phyloP scores from a whole-genome alignment of 2,329 filamentous ascomycete genomes.

The Shiraia bambusicola region DNA sequence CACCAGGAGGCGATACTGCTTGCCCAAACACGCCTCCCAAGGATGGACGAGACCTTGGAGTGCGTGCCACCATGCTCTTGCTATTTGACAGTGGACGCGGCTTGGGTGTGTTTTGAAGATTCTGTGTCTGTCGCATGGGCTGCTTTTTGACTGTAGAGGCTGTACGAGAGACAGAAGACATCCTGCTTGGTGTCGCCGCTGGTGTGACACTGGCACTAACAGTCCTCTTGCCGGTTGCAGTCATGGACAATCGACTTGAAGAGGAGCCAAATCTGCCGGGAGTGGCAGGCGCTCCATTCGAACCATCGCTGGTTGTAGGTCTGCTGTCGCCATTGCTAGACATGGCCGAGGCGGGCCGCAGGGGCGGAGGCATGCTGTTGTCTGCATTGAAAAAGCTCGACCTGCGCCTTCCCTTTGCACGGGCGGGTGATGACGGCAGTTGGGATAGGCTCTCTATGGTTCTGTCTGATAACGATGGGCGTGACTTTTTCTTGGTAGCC shows the following conservation, averaged over 20 bases:
- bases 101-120: slow-evolving; percentile 30
- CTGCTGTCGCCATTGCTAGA: slow-evolving; percentile 51
- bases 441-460: slow-evolving; percentile 82
- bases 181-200: slow-evolving; percentile 33
- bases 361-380: slow-evolving; percentile 61
- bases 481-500: slow-evolving; percentile 40
- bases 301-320: slow-evolving; percentile 50
- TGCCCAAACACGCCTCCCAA: slow-evolving; percentile 40
- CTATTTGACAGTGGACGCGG: slow-evolving; percentile 35
- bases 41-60: slow-evolving; percentile 34
- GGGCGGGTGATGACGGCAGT: slow-evolving; percentile 71
- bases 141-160: slow-evolving; percentile 34
- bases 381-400: slow-evolving; percentile 73
- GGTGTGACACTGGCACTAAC: slow-evolving; percentile 35
- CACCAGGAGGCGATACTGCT: slow-evolving; percentile 31
- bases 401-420: slow-evolving; percentile 59
- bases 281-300: slow-evolving; percentile 31
- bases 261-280: slow-evolving; percentile 24
- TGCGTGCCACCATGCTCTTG: slow-evolving; percentile 41
- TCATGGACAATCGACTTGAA: slow-evolving; percentile 33
- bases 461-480: slow-evolving; percentile 72
- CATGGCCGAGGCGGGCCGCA: slow-evolving; percentile 65
- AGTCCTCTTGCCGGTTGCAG: slow-evolving; percentile 40
- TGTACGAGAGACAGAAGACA: slow-evolving; percentile 37
- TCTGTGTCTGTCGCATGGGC: slow-evolving; percentile 29